phyloP scores from a whole-genome alignment of 768 basidiomycete species.

The Termitomyces heimii region DNA sequence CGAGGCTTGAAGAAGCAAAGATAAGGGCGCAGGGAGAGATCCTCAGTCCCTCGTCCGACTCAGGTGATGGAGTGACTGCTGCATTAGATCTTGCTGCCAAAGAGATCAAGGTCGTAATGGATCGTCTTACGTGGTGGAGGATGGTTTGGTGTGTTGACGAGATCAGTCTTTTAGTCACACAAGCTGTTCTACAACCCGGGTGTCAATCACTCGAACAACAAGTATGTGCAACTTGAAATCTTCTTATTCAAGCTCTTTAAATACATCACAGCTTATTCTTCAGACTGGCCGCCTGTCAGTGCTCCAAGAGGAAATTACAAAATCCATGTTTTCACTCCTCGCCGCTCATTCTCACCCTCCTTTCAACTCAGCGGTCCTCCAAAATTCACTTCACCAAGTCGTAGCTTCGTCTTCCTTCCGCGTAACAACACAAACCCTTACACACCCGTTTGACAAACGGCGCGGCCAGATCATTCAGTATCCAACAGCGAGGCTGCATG shows the following conservation, averaged over 20 bases:
- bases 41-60: conserved; percentile 22
- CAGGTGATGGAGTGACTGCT: conserved; percentile 24
- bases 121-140: conserved; percentile 40
- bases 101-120: conserved; percentile 33
- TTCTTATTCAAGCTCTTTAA: not conserved
- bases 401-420: conserved; percentile 36
- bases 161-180: conserved; percentile 29
- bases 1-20: conserved; percentile 32
- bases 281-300: conserved; percentile 54
- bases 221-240: conserved; percentile 22
- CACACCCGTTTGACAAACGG: conserved; percentile 43
- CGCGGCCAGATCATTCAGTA: conserved; percentile 46
- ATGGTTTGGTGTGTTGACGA: conserved; percentile 42
- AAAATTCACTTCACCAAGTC: conserved; percentile 53
- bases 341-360: conserved; percentile 30
- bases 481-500: conserved; percentile 55
- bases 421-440: conserved; percentile 42
- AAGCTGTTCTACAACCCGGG: conserved; percentile 34
- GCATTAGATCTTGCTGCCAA: conserved; percentile 31
- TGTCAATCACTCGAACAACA: conserved; percentile 45
- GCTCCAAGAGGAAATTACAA: conserved; percentile 38
- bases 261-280: conserved; percentile 46
- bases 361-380: conserved; percentile 49
- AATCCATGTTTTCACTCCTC: conserved; percentile 34
- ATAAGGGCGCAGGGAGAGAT: conserved; percentile 30